These are phyloP conservation scores for Alternaria infectoria DNA, from an alignment of 2,329 filamentous ascomycete species.

Conservation along the genomic window DNA sequence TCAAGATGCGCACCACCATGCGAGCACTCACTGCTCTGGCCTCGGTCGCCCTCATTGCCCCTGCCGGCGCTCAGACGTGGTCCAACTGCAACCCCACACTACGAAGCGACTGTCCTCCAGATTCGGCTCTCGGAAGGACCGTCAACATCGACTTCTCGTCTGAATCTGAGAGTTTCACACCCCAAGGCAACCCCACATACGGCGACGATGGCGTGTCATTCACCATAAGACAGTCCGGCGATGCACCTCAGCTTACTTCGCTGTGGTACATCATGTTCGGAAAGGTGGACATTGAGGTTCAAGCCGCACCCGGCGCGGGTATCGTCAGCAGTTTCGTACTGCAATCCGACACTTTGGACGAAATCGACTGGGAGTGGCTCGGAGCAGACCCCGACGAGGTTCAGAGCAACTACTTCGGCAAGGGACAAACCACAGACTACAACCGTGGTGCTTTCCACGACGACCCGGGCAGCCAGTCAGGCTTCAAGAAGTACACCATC, in stretches of 20 bases:
- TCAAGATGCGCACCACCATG: slow-evolving; percentile 43
- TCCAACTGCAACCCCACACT: slow-evolving; percentile 62
- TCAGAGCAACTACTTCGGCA: slow-evolving; percentile 87
- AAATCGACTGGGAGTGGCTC: slow-evolving; percentile 98
- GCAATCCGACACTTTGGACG: slow-evolving; percentile 89
- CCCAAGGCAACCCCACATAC: slow-evolving; percentile 75
- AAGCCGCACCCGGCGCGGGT: slow-evolving; percentile 83
- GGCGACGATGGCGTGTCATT: slow-evolving; percentile 78
- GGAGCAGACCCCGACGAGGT: slow-evolving; percentile 77
- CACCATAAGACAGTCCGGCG: slow-evolving; percentile 76
- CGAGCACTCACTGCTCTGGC: slow-evolving; percentile 48
- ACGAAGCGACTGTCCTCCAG: slow-evolving; percentile 68
- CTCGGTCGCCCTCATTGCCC: slow-evolving; percentile 48
- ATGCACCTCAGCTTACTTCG: slow-evolving; percentile 84
- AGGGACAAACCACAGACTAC: slow-evolving; percentile 83
- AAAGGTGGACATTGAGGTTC: slow-evolving; percentile 82
- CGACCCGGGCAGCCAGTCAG: slow-evolving; percentile 69
- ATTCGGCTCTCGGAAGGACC: slow-evolving; percentile 83
- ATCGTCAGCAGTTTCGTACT: slow-evolving; percentile 94
- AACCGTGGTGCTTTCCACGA: slow-evolving; percentile 85
- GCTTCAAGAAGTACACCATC: slow-evolving; percentile 85
- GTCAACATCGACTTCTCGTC: slow-evolving; percentile 83
- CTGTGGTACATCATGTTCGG: slow-evolving; percentile 99
- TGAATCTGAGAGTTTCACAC: slow-evolving; percentile 77
- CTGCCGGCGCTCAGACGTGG: slow-evolving; percentile 59